These are phyloP conservation scores for Cytospora piceicola DNA, from an alignment of 2,329 filamentous ascomycete species.

Conservation along the genomic window DNA sequence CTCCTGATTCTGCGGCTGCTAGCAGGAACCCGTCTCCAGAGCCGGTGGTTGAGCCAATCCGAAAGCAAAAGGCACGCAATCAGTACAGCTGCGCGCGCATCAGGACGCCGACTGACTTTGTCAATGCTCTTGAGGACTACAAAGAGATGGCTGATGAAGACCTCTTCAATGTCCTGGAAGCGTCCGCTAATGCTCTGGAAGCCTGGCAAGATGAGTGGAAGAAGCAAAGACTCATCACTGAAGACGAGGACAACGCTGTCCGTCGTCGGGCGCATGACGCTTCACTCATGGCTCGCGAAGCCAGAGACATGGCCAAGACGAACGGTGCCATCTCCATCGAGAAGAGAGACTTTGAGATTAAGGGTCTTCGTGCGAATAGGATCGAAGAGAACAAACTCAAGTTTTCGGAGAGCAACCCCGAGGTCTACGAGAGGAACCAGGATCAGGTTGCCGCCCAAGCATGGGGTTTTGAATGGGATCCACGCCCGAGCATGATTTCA, in stretches of 20 bases:
- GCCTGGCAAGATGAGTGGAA: slow-evolving; percentile 60
- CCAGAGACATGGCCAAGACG: slow-evolving; percentile 38
- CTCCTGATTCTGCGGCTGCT: slow-evolving; percentile 23
- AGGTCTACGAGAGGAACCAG: slow-evolving; percentile 52
- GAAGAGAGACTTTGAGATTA: slow-evolving; percentile 56
- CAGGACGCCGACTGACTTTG: slow-evolving; percentile 54
- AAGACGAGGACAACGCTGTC: slow-evolving; percentile 61
- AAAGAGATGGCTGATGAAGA: slow-evolving; percentile 54
- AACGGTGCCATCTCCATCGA: slow-evolving; percentile 46
- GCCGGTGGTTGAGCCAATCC: slow-evolving; percentile 26
- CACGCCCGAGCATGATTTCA: slow-evolving; percentile 60
- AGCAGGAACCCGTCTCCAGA: slow-evolving; percentile 27
- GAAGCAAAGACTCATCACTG: slow-evolving; percentile 53
- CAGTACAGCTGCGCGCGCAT: slow-evolving; percentile 55
- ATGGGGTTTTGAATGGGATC: slow-evolving; percentile 66
- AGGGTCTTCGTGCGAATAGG: slow-evolving; percentile 48
- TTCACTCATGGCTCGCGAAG: slow-evolving; percentile 42
- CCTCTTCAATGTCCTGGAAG: slow-evolving; percentile 49
- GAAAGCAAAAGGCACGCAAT: slow-evolving; percentile 32
- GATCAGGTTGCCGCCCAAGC: slow-evolving; percentile 62
- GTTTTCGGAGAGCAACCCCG: slow-evolving; percentile 49
- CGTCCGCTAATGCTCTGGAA: slow-evolving; percentile 50
- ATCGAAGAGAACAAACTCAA: slow-evolving; percentile 50
- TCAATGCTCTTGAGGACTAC: slow-evolving; percentile 52
- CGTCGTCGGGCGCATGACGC: slow-evolving; percentile 54